These are phyloP conservation scores for Candida insectorum DNA, from an alignment of 805 yeast species.

Conservation along the genomic window DNA sequence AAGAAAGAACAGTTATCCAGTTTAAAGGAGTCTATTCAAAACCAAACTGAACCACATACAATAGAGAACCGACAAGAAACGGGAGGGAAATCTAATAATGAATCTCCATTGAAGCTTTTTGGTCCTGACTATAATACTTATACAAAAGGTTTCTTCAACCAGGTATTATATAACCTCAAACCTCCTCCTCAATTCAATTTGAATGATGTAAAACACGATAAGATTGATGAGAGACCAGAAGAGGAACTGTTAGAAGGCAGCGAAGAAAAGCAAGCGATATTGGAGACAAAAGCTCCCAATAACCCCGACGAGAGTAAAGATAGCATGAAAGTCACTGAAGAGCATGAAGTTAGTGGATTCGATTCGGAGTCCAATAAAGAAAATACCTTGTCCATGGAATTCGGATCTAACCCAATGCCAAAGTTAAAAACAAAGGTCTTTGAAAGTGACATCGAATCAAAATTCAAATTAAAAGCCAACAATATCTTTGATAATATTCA, in stretches of 20 bases:
- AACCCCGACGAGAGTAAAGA: no score
- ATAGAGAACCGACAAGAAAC: neutral
- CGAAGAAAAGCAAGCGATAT: no score
- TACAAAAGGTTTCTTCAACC: constrained; percentile 32
- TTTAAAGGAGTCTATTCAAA: no score
- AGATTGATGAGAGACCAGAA: constrained; percentile 4
- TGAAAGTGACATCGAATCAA: constrained; percentile 31
- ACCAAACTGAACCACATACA: constrained; percentile 10
- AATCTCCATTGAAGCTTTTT: constrained; percentile 36
- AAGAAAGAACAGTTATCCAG: constrained; percentile 1
- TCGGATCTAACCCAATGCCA: constrained; percentile 10
- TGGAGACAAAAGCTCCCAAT: no score
- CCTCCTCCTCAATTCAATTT: constrained; percentile 12
- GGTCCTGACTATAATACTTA: constrained; percentile 38
- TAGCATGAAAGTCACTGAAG: neutral
- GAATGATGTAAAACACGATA: constrained; percentile 1
- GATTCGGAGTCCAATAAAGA: neutral
- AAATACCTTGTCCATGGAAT: neutral
- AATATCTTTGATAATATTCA: constrained; percentile 37
- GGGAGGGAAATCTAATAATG: constrained; percentile 16
- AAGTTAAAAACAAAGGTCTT: constrained; percentile 20
- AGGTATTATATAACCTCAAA: constrained; percentile 14
- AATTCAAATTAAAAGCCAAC: constrained; percentile 36
- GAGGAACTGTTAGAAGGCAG: no score
- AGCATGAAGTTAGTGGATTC: no score